Evolutionary conservation across 2,329 filamentous ascomycete genomes (phyloP).

Genomic region (Fusarium keratoplasticum): DNA sequence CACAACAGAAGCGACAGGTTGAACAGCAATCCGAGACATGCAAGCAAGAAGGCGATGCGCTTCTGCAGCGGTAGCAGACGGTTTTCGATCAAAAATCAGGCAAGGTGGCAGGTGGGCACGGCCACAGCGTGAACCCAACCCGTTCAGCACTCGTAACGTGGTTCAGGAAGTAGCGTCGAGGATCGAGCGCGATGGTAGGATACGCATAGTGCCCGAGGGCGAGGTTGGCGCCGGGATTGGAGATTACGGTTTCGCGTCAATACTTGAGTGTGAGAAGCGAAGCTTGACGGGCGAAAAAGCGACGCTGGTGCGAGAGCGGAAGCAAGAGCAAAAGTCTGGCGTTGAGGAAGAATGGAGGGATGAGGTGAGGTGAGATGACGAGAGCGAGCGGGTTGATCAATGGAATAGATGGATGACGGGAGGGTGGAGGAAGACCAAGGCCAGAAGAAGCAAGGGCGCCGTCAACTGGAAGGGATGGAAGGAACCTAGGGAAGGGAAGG

Average conservation of each 20-base stretch:
- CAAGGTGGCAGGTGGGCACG: conserved; percentile 16
- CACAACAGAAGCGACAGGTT: conserved; percentile 34
- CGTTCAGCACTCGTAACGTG: conserved; percentile 30
- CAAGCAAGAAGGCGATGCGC: conserved; percentile 34
- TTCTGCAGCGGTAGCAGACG: conserved; percentile 13
- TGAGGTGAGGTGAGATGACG: conserved; percentile 30
- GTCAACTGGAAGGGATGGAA: conserved; percentile 16
- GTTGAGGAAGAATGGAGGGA: conserved; percentile 17
- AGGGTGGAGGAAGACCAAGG: conserved; percentile 36
- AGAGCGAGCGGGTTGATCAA: conserved; percentile 14
- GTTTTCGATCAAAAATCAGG: conserved; percentile 22
- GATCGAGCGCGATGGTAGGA: conserved; percentile 32
- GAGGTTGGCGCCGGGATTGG: conserved; percentile 15
- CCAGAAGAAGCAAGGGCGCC: conserved; percentile 31
- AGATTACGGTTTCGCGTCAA: conserved; percentile 7
- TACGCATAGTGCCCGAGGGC: conserved; percentile 36
- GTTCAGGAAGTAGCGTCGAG: conserved; percentile 34
- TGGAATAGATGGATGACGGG: conserved; percentile 40
- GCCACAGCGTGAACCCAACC: conserved; percentile 32
- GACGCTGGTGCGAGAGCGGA: conserved; percentile 1
- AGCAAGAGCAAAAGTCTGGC: conserved; percentile 9
- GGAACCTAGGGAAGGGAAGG: conserved; percentile 9
- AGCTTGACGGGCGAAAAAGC: neutral
- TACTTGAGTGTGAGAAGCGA: neutral
- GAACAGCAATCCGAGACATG: conserved; percentile 37